Evolutionary conservation across 768 basidiomycete species (phyloP).

Genomic region (Tylopilus sp.): DNA sequence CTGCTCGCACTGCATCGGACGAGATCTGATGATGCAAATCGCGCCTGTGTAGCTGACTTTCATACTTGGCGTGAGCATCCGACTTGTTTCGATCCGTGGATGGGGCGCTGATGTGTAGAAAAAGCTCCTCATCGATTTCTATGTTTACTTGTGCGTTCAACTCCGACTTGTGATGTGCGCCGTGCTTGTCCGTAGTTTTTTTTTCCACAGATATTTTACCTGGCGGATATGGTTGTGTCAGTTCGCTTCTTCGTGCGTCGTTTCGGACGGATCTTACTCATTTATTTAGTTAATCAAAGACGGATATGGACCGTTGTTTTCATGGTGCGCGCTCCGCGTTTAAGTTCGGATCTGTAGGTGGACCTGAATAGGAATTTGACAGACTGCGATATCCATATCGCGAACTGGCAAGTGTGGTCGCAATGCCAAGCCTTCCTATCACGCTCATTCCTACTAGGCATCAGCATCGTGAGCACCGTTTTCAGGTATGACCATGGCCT

Average conservation of each 20-base stretch:
- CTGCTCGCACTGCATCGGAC: not conserved
- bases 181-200: not conserved
- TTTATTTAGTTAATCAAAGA: conserved; percentile 16
- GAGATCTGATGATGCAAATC: not conserved
- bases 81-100: not conserved
- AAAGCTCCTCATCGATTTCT: conserved; percentile 27
- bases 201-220: conserved; percentile 23
- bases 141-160: conserved; percentile 22
- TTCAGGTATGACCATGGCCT: no score
- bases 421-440: not conserved
- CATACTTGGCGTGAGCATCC: conserved; percentile 21
- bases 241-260: not conserved
- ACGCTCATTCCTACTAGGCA: not conserved
- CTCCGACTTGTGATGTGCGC: not conserved
- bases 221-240: conserved; percentile 30
- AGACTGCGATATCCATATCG: conserved; percentile 18
- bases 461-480: conserved; percentile 13
- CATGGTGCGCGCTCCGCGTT: conserved; percentile 18
- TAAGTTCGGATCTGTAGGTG: not conserved
- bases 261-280: not conserved
- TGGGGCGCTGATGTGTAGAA: conserved; percentile 1
- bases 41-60: conserved; percentile 17
- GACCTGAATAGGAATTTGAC: not conserved
- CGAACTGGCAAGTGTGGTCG: conserved; percentile 16
- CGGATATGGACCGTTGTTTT: conserved; percentile 13